Evolutionary conservation across 371 early-diverging fungal genomes (phyloP).

Genomic region (Coemansia sp.): DNA sequence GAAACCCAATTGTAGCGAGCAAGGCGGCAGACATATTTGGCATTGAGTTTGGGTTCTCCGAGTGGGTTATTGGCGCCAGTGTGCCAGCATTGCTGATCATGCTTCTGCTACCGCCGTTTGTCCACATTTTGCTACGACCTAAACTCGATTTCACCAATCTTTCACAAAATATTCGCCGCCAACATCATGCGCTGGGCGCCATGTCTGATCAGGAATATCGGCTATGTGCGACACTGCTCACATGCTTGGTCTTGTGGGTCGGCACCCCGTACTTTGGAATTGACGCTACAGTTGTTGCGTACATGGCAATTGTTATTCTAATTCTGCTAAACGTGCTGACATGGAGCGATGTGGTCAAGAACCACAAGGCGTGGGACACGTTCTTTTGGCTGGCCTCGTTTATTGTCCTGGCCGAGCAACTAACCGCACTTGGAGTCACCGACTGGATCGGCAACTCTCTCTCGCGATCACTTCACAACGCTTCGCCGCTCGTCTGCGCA

Average conservation of each 20-base stretch:
- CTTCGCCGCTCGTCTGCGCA: slow-evolving; percentile 42
- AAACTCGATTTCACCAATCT: slow-evolving; percentile 43
- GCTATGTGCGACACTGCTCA: slow-evolving; percentile 58
- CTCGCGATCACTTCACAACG: slow-evolving; percentile 46
- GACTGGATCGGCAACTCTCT: slow-evolving; percentile 62
- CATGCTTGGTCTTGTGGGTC: slow-evolving; percentile 69
- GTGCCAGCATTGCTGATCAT: slow-evolving; percentile 58
- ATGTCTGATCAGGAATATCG: slow-evolving; percentile 42
- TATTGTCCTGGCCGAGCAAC: slow-evolving; percentile 73
- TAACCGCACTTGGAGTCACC: slow-evolving; percentile 67
- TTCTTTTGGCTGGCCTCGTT: slow-evolving; percentile 81
- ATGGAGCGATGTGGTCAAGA: slow-evolving; percentile 72
- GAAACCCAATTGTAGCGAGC: slow-evolving; percentile 65
- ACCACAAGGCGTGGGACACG: slow-evolving; percentile 79
- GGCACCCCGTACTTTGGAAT: slow-evolving; percentile 61
- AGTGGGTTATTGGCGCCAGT: slow-evolving; percentile 62
- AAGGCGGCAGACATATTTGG: slow-evolving; percentile 58
- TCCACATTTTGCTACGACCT: slow-evolving; percentile 25
- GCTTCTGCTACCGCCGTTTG: slow-evolving; percentile 54
- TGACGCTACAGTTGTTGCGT: slow-evolving; percentile 70
- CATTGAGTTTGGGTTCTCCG: slow-evolving; percentile 60
- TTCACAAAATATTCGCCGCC: slow-evolving; percentile 48
- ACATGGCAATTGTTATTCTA: slow-evolving; percentile 60
- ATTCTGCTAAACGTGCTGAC: slow-evolving; percentile 61
- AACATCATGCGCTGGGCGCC: slow-evolving; percentile 28